Conservation (phyloP, 1,139 yeast species). For the Lodderomyces beijingensis region DNA sequence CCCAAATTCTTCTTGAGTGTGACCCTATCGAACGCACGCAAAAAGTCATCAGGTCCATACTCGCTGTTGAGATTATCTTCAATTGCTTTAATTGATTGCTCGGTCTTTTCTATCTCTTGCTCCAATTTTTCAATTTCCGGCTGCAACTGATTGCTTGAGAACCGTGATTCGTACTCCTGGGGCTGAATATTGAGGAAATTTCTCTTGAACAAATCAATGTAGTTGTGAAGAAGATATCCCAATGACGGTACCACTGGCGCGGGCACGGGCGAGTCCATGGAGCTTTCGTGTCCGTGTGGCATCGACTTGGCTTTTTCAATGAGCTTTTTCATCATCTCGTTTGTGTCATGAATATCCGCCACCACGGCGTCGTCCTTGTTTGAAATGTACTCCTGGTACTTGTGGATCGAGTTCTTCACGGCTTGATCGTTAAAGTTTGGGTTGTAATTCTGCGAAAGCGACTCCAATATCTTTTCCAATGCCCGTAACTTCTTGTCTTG, state of each 20-base stretch:
- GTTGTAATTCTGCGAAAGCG: slow-evolving; percentile 59
- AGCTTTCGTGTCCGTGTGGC: slow-evolving; percentile 6
- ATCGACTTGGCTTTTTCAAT: slow-evolving; percentile 13
- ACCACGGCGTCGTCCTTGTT: slow-evolving; percentile 24
- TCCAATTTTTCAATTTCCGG: slow-evolving; percentile 11
- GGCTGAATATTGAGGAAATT: slow-evolving; percentile 10
- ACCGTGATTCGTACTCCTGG: slow-evolving; percentile 5
- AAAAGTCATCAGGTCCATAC: slow-evolving; percentile 63
- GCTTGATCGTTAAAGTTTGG: slow-evolving; percentile 90
- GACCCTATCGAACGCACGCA: slow-evolving; percentile 52
- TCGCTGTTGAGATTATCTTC: slow-evolving; percentile 21
- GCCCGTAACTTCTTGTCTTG: slow-evolving; percentile 17
- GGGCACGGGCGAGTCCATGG: background rate
- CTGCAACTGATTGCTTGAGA: slow-evolving; percentile 9
- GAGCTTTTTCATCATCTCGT: slow-evolving; percentile 11
- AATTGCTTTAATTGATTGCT: slow-evolving; percentile 16
- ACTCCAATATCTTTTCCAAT: slow-evolving; percentile 42
- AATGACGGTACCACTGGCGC: slow-evolving; percentile 18
- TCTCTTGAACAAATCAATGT: slow-evolving; percentile 14
- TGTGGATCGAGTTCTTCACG: slow-evolving; percentile 66
- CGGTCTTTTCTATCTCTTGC: slow-evolving; percentile 18
- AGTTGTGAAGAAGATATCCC: slow-evolving; percentile 23
- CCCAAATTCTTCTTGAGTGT: slow-evolving; percentile 53
- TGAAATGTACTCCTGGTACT: slow-evolving; percentile 53
- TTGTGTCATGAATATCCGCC: slow-evolving; percentile 11